phyloP scores from a whole-genome alignment of 1,284 basidiomycete species.

The Austroboletus rostrupii region DNA sequence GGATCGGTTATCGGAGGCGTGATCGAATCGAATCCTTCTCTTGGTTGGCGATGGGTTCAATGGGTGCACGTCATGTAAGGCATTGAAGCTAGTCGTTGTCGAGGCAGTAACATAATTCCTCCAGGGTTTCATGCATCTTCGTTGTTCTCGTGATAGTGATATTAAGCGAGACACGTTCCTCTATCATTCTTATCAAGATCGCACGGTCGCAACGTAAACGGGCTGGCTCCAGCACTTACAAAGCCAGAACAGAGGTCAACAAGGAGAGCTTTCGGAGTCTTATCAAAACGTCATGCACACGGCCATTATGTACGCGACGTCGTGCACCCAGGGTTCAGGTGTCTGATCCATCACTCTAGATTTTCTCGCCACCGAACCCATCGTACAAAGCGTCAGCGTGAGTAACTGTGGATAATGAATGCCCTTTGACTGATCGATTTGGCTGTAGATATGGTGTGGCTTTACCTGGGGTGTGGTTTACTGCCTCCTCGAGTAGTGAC shows the following conservation, averaged over 20 bases:
- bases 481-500: conserved; percentile 57
- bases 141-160: conserved; percentile 43
- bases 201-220: conserved; percentile 58
- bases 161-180: conserved; percentile 62
- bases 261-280: conserved; percentile 49
- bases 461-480: conserved; percentile 79
- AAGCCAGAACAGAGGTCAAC: conserved; percentile 63
- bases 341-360: conserved; percentile 32
- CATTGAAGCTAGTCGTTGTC: no score
- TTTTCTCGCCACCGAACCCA: conserved; percentile 70
- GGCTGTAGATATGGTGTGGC: conserved; percentile 63
- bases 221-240: conserved; percentile 58
- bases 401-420: conserved; percentile 17
- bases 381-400: conserved; percentile 72
- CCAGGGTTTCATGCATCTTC: conserved; percentile 44
- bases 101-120: background rate
- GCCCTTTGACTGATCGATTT: background rate
- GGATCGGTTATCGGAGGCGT: conserved; percentile 54
- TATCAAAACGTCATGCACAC: conserved; percentile 64
- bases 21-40: conserved; percentile 45
- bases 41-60: conserved; percentile 67
- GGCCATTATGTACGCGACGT: conserved; percentile 56
- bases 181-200: conserved; percentile 57
- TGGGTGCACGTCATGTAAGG: conserved; percentile 41
- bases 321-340: background rate